phyloP scores from a whole-genome alignment of 768 basidiomycete species.

The Daedaleopsis sinensis region DNA sequence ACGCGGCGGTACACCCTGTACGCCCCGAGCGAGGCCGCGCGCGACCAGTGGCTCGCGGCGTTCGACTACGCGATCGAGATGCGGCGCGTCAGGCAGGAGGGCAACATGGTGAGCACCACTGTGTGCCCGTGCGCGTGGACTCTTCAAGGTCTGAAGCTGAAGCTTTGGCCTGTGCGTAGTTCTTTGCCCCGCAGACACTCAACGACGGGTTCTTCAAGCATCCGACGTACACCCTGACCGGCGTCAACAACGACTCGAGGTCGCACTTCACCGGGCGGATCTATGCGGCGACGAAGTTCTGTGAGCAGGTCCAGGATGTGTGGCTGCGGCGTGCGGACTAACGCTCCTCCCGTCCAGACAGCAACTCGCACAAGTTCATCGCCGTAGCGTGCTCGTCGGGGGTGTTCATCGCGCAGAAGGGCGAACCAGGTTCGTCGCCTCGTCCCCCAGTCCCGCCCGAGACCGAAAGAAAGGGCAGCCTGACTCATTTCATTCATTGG shows the following conservation, averaged over 20 bases:
- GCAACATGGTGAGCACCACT: conserved; percentile 60
- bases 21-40: conserved; percentile 54
- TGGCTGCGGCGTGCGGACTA: background rate
- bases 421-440: conserved; percentile 48
- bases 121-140: background rate
- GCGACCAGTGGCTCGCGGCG: conserved; percentile 65
- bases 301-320: conserved; percentile 42
- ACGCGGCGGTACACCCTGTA: conserved; percentile 75
- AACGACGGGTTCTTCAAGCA: conserved; percentile 65
- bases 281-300: conserved; percentile 60
- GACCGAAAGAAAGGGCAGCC: too few species aligned
- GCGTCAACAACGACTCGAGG: conserved; percentile 13
- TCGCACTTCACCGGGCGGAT: conserved; percentile 59
- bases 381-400: conserved; percentile 71
- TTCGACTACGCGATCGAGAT: conserved; percentile 67
- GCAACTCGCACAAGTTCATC: conserved; percentile 56
- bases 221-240: conserved; percentile 19
- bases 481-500: background rate
- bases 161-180: conserved; percentile 51
- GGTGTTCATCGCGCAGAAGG: conserved; percentile 62
- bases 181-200: conserved; percentile 62
- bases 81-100: conserved; percentile 65
- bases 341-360: conserved; percentile 37
- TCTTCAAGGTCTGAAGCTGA: too few species aligned
- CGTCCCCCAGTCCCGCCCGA: too few species aligned